Evolutionary conservation across 2,329 filamentous ascomycete species (phyloP).

Genomic region (Ophiostoma quercus): DNA sequence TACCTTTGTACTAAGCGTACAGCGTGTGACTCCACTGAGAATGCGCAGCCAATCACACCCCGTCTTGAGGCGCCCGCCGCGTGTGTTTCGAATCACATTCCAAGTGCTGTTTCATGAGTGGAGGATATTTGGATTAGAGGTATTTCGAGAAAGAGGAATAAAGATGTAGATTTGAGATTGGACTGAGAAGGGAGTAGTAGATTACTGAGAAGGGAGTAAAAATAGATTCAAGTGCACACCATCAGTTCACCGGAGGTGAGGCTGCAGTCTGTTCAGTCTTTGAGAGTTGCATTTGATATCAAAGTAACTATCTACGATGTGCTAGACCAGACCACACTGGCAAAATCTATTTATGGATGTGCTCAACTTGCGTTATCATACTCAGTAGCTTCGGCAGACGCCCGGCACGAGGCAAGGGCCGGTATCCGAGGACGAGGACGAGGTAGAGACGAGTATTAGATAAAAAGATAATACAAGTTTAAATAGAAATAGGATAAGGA

Average conservation of each 20-base stretch:
- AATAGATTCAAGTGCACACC: not conserved
- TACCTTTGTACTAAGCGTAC: not conserved
- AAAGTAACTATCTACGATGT: too few species aligned
- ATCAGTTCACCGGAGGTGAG: not conserved
- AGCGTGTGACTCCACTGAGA: not conserved
- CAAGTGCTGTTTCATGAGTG: slow-evolving; percentile 25
- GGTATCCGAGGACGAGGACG: not conserved
- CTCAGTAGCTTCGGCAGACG: not conserved
- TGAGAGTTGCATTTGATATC: too few species aligned
- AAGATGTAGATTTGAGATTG: not conserved
- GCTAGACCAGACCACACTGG: not conserved
- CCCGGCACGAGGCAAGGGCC: slow-evolving; percentile 2
- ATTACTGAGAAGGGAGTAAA: not conserved
- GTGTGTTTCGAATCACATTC: slow-evolving; percentile 28
- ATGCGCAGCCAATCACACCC: slow-evolving; percentile 20
- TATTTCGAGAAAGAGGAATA: not conserved
- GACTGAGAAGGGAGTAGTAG: not conserved
- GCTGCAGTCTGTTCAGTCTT: not conserved
- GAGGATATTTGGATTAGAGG: slow-evolving; percentile 4
- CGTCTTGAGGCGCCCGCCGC: slow-evolving; percentile 27
- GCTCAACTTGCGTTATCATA: not conserved
- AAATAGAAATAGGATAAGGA: not conserved
- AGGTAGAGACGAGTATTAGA: not conserved
- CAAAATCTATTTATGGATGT: slow-evolving; percentile 3
- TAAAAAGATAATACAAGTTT: not conserved